Conservation (phyloP, 768 basidiomycete species). For the Mycena epipterygia region DNA sequence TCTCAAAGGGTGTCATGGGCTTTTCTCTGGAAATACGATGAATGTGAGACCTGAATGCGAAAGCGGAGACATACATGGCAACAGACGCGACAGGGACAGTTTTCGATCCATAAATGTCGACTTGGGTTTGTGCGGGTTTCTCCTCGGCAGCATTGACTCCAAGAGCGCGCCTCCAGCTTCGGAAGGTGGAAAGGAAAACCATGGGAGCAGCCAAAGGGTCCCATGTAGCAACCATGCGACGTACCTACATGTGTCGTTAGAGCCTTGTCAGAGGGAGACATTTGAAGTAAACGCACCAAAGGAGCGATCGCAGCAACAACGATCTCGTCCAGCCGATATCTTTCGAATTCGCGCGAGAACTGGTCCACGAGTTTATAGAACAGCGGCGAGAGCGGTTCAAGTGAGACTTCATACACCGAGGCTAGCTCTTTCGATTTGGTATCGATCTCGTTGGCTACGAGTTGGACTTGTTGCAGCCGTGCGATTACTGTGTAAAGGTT, state of each 20-base stretch:
- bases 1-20: constrained; percentile 96
- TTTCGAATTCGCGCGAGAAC: constrained; percentile 81
- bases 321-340: constrained; percentile 88
- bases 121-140: constrained; percentile 54
- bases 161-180: constrained; percentile 77
- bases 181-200: constrained; percentile 73
- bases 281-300: constrained; percentile 55
- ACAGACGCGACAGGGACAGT: constrained; percentile 46
- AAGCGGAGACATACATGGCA: constrained; percentile 51
- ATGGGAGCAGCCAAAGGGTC: constrained; percentile 85
- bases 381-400: constrained; percentile 79
- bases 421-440: constrained; percentile 73
- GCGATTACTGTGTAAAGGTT: constrained; percentile 70
- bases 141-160: constrained; percentile 67
- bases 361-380: constrained; percentile 81
- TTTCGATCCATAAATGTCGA: constrained; percentile 71
- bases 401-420: constrained; percentile 75
- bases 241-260: constrained; percentile 57
- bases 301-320: constrained; percentile 94
- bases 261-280: background rate
- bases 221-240: constrained; percentile 83
- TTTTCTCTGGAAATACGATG: constrained; percentile 55
- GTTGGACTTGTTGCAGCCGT: constrained; percentile 81
- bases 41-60: constrained; percentile 20
- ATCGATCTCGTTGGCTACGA: constrained; percentile 81